These are phyloP conservation scores for Candida succiphila DNA, from an alignment of 805 yeast species.

Conservation along the genomic window DNA sequence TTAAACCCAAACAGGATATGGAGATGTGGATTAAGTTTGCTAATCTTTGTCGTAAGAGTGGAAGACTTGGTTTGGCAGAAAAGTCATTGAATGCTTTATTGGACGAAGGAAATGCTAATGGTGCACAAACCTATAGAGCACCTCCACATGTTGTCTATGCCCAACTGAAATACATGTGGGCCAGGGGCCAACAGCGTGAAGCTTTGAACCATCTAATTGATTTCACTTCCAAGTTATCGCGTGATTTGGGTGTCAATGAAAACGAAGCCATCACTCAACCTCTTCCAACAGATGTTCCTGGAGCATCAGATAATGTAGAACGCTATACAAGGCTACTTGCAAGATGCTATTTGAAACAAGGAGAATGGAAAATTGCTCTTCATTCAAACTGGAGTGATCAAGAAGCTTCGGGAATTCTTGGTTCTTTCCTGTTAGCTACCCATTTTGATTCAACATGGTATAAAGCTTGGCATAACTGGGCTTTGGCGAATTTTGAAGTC, in stretches of 20 bases:
- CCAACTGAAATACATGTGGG: constrained; percentile 95
- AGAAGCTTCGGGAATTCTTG: constrained; percentile 67
- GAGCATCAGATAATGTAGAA: constrained; percentile 65
- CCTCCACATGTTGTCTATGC: constrained; percentile 98
- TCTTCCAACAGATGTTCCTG: constrained; percentile 62
- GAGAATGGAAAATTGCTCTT: constrained; percentile 92
- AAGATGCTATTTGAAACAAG: constrained; percentile 92
- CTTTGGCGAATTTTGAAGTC: constrained; percentile 93
- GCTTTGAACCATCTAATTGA: constrained; percentile 81
- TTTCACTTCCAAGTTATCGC: constrained; percentile 85
- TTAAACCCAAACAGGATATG: constrained; percentile 93
- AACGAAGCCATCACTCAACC: constrained; percentile 84
- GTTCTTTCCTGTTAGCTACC: constrained; percentile 88
- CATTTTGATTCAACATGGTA: constrained; percentile 92
- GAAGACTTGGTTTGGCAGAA: constrained; percentile 85
- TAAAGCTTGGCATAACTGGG: constrained; percentile 99
- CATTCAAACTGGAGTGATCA: constrained; percentile 73
- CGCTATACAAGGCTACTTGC: constrained; percentile 81
- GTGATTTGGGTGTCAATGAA: constrained; percentile 78
- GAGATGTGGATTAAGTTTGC: constrained; percentile 98
- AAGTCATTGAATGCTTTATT: constrained; percentile 74
- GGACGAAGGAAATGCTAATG: constrained; percentile 43
- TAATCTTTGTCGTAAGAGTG: constrained; percentile 88
- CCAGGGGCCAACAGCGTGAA: constrained; percentile 78
- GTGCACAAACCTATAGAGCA: constrained; percentile 48